These are phyloP conservation scores for Phytophthora hybrid DNA, from an alignment of 352 stramenopile species.

Conservation along the genomic window DNA sequence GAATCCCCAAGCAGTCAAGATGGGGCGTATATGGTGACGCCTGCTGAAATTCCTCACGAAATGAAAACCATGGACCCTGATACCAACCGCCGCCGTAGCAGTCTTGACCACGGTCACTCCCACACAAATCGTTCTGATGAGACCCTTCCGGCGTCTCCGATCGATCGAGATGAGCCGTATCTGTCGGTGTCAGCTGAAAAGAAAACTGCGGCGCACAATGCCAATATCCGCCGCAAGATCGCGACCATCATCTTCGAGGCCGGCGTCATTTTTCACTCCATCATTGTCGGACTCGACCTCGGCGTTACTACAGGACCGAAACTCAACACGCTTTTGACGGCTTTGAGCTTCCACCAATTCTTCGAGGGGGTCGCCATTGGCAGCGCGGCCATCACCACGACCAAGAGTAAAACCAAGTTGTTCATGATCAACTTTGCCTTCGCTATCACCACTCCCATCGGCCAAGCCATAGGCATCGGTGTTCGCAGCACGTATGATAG, in stretches of 20 bases:
- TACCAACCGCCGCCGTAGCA: conserved; percentile 33
- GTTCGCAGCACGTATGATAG: conserved; percentile 64
- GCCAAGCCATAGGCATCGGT: conserved; percentile 63
- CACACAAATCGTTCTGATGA: not conserved
- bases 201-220: not conserved
- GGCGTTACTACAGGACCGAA: conserved; percentile 52
- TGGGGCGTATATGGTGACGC: not conserved
- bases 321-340: conserved; percentile 70
- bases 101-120: conserved; percentile 11
- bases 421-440: conserved; percentile 60
- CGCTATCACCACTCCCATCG: conserved; percentile 64
- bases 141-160: not conserved
- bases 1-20: not conserved
- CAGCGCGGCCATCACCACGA: conserved; percentile 46
- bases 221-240: conserved; percentile 44
- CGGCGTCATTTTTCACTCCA: conserved; percentile 70
- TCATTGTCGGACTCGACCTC: conserved; percentile 77
- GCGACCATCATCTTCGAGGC: conserved; percentile 63
- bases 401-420: conserved; percentile 45
- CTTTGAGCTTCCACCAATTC: conserved; percentile 81
- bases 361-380: conserved; percentile 76
- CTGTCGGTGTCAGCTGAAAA: not conserved
- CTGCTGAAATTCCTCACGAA: not conserved
- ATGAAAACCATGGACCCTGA: not conserved
- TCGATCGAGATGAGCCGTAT: not conserved